Evolutionary conservation across 2,329 filamentous ascomycete species (phyloP).

Genomic region (Oidium heveae): DNA sequence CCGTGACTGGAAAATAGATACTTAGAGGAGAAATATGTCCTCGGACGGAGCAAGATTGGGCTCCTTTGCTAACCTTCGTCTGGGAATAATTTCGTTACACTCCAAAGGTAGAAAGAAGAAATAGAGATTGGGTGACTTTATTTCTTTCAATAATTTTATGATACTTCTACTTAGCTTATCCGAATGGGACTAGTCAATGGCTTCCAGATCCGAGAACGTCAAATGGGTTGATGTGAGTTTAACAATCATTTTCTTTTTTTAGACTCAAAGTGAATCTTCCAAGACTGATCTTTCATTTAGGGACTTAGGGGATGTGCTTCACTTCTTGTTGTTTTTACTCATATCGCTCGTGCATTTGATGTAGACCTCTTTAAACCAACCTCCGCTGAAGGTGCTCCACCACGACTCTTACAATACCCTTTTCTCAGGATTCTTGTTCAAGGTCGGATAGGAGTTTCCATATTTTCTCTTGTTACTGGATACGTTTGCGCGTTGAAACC

Average conservation of each 20-base stretch:
- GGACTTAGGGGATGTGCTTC: slow-evolving; percentile 30
- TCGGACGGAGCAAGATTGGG: no score
- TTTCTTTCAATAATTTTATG: no score
- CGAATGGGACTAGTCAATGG: neutral
- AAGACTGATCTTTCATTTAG: slow-evolving; percentile 14
- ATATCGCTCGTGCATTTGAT: slow-evolving; percentile 26
- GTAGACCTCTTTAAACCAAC: slow-evolving; percentile 23
- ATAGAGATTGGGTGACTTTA: no score
- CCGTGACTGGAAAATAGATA: no score
- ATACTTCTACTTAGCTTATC: no score
- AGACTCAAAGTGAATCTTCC: neutral
- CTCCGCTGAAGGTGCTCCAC: slow-evolving; percentile 18
- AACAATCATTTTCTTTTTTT: neutral
- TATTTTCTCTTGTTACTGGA: slow-evolving; percentile 39
- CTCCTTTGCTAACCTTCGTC: no score
- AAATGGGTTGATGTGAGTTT: slow-evolving; percentile 33
- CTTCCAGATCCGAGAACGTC: slow-evolving; percentile 19
- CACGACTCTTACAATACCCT: slow-evolving; percentile 29
- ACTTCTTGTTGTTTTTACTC: slow-evolving; percentile 27
- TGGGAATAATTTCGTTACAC: no score
- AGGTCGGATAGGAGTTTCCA: slow-evolving; percentile 37
- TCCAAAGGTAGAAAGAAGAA: no score
- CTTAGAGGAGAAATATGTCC: no score
- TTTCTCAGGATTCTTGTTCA: slow-evolving; percentile 32
- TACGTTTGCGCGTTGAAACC: slow-evolving; percentile 39